Evolutionary conservation across 495 filamentous ascomycete genomes (phyloP).

Genomic region (Pyrenula aspistea): DNA sequence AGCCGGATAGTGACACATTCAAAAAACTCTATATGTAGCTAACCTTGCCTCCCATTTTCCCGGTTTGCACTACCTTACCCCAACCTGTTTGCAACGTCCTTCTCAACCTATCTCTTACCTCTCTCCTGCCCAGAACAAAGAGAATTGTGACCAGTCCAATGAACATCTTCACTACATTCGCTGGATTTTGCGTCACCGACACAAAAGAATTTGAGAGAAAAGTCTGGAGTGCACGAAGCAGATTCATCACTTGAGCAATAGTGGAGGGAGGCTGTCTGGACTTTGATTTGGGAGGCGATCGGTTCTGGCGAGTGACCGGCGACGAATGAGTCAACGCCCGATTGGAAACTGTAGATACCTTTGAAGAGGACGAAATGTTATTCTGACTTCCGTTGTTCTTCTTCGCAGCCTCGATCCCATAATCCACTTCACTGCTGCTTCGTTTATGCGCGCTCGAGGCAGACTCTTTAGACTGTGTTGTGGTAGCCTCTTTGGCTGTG

Average conservation of each 20-base stretch:
- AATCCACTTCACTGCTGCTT: slow-evolving; percentile 39
- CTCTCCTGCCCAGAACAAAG: slow-evolving; percentile 59
- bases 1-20: too few relatives aligned
- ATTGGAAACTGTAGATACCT: slow-evolving; percentile 11
- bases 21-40: slow-evolving; percentile 80
- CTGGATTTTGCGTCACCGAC: slow-evolving; percentile 58
- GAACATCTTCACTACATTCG: slow-evolving; percentile 60
- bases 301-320: slow-evolving; percentile 20
- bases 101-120: slow-evolving; percentile 62
- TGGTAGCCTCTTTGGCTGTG: slow-evolving; percentile 47
- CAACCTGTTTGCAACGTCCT: slow-evolving; percentile 56
- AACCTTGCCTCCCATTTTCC: slow-evolving; percentile 96
- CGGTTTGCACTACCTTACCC: slow-evolving; percentile 73
- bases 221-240: slow-evolving; percentile 41
- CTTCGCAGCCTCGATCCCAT: slow-evolving; percentile 37
- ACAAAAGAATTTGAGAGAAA: slow-evolving; percentile 48
- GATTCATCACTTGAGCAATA: slow-evolving; percentile 19
- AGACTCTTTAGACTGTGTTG: slow-evolving; percentile 21
- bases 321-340: slow-evolving; percentile 20
- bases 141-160: slow-evolving; percentile 76
- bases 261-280: slow-evolving; percentile 18
- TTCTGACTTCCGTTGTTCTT: slow-evolving; percentile 16
- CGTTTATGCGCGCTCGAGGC: slow-evolving; percentile 37
- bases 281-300: slow-evolving; percentile 19
- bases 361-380: slow-evolving; percentile 18